These are phyloP conservation scores for Agarophyton chilense DNA, from an alignment of 23 red algal species.

Conservation along the genomic window DNA sequence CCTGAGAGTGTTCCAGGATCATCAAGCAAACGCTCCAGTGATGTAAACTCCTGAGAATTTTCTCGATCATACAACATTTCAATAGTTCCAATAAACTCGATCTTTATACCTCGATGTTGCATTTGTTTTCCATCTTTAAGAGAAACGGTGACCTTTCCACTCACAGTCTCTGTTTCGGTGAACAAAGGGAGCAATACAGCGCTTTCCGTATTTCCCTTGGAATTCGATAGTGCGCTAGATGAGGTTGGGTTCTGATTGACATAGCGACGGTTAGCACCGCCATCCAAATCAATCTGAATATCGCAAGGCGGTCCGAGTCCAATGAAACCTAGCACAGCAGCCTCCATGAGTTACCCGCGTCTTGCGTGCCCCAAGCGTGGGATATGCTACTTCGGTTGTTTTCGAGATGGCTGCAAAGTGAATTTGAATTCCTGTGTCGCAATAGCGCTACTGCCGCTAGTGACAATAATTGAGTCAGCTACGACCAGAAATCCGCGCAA, in stretches of 20 bases:
- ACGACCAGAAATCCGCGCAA: too few relatives aligned
- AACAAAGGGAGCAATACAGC: slow-evolving; percentile 67
- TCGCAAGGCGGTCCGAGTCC: slow-evolving; percentile 81
- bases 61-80: slow-evolving; percentile 97
- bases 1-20: slow-evolving; percentile 74
- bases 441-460: too few relatives aligned
- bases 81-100: slow-evolving; percentile 93
- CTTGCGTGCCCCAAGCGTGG: background rate
- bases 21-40: slow-evolving; percentile 82
- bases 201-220: slow-evolving; percentile 8
- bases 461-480: too few relatives aligned
- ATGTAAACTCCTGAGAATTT: slow-evolving; percentile 85
- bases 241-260: slow-evolving; percentile 38
- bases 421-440: too few relatives aligned
- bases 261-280: slow-evolving; percentile 46
- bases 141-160: slow-evolving; percentile 66
- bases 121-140: slow-evolving; percentile 78
- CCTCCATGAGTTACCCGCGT: slow-evolving; percentile 53
- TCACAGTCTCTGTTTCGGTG: slow-evolving; percentile 84
- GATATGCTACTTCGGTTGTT: background rate
- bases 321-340: slow-evolving; percentile 77
- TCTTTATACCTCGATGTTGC: slow-evolving; percentile 72
- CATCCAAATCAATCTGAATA: slow-evolving; percentile 60
- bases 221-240: background rate
- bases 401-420: background rate